phyloP scores from a whole-genome alignment of 2,329 filamentous ascomycete genomes.

The Colletotrichum zoysiae region DNA sequence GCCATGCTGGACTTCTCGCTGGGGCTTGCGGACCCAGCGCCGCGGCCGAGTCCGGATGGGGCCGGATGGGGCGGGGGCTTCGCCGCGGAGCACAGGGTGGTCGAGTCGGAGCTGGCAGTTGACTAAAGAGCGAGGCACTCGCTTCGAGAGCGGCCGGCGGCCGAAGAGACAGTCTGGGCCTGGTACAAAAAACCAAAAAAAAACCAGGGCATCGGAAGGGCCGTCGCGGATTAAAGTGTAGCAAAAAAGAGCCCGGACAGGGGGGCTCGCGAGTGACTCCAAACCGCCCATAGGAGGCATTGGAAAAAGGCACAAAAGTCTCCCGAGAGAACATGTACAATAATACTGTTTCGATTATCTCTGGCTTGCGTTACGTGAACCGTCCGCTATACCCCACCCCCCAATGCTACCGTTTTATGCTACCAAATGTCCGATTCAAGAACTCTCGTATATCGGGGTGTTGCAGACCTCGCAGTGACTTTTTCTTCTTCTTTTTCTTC shows the following conservation, averaged over 20 bases:
- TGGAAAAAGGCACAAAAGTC: background rate
- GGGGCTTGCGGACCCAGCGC: conserved; percentile 29
- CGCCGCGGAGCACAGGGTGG: conserved; percentile 34
- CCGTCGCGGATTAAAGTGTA: background rate
- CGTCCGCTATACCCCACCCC: background rate
- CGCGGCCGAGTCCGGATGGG: conserved; percentile 16
- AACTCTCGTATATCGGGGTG: background rate
- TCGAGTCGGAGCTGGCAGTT: conserved; percentile 39
- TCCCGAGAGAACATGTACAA: conserved; percentile 20
- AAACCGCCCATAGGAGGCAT: background rate
- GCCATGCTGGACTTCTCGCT: conserved; percentile 54
- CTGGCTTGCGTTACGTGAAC: conserved; percentile 1
- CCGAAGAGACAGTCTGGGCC: background rate
- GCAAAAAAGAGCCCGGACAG: background rate
- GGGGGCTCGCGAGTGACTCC: conserved; percentile 2
- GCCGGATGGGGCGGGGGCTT: conserved; percentile 24
- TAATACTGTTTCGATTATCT: conserved; percentile 22
- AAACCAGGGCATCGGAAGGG: background rate
- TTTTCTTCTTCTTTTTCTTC: background rate
- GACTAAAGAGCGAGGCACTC: conserved; percentile 19
- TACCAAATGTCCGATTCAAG: conserved; percentile 4
- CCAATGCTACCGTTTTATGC: conserved; percentile 8
- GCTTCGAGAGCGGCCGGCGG: background rate
- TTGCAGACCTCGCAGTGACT: background rate
- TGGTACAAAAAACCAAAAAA: background rate